These are phyloP conservation scores for Phytopythium chamaehyphon DNA, from an alignment of 352 stramenopile genomes.

Conservation along the genomic window DNA sequence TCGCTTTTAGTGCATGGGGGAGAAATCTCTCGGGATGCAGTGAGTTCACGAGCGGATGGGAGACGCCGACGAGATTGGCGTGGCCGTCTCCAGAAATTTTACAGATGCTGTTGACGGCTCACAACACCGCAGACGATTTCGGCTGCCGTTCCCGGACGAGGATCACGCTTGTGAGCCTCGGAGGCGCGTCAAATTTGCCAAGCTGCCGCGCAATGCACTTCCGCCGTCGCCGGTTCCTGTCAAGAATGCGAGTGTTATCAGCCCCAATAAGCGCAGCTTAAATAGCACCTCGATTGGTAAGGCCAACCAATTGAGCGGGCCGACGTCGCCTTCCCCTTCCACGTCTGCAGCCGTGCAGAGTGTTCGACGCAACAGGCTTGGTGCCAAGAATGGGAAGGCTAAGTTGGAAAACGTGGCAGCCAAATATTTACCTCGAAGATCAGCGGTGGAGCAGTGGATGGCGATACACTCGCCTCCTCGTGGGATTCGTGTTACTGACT, in stretches of 20 bases:
- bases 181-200: conserved; percentile 1
- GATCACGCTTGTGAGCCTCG: not conserved
- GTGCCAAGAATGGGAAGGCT: not conserved
- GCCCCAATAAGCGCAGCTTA: not conserved
- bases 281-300: not conserved
- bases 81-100: too few species aligned
- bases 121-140: not conserved
- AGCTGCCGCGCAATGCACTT: conserved; percentile 9
- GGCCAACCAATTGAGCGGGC: not conserved
- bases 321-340: not conserved
- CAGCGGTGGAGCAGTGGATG: not conserved
- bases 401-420: not conserved
- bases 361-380: not conserved
- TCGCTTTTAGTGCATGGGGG: too few species aligned
- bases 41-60: too few species aligned
- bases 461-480: not conserved
- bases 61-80: not conserved
- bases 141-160: not conserved
- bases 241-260: not conserved
- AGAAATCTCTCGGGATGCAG: too few species aligned
- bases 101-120: not conserved
- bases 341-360: conserved; percentile 4
- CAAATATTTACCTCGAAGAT: not conserved
- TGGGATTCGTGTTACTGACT: not conserved
- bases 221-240: not conserved